Percentiles rank a stretch among this genome's conserved stretches.
Conservation (phyloP, 768 basidiomycete genomes). For the Lactarius sanguifluus region DNA sequence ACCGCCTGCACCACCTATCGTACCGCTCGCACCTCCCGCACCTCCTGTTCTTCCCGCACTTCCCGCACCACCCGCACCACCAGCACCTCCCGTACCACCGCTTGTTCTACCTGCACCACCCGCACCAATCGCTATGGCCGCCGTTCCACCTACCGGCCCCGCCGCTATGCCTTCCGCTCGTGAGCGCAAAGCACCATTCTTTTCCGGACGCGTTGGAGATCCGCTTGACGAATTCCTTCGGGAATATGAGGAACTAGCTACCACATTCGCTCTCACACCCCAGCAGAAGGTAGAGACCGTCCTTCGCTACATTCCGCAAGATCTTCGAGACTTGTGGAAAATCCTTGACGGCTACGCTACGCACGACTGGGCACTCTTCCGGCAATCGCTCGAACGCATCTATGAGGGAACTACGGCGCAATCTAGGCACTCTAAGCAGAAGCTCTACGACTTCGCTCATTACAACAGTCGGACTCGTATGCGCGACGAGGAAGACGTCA, state of each 20-base stretch:
- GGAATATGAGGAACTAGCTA: not conserved
- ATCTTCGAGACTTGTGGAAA: not conserved
- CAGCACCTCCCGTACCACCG: too few species aligned
- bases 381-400: fast-evolving
- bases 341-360: not conserved
- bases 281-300: not conserved
- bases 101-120: too few species aligned
- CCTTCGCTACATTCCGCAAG: not conserved
- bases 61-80: too few species aligned
- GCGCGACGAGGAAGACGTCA: not conserved
- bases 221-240: not conserved
- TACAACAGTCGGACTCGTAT: not conserved
- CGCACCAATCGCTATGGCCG: too few species aligned
- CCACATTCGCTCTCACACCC: not conserved
- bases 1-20: too few species aligned
- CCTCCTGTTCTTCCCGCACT: too few species aligned
- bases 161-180: not conserved
- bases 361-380: not conserved
- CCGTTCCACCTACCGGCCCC: not conserved
- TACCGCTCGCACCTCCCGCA: too few species aligned
- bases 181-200: not conserved
- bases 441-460: not conserved
- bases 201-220: not conserved
- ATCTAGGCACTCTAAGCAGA: not conserved
- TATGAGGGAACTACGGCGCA: not conserved